Base-by-base conservation (phyloP, 2,329 filamentous ascomycete genomes). In the Xylaria sp. region DNA sequence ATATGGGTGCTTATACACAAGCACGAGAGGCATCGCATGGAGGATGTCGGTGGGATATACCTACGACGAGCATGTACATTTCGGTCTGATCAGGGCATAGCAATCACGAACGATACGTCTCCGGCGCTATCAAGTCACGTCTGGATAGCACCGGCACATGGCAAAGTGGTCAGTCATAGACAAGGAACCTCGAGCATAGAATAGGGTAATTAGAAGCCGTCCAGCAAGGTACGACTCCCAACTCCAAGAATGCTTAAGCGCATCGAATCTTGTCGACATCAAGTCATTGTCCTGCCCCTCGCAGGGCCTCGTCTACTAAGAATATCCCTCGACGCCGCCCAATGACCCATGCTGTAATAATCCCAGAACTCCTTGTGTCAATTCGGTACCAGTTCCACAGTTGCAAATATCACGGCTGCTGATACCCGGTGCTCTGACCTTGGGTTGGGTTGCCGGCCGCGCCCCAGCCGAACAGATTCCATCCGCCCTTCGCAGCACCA, bases 401-500 rank as follows among this genome's bases (percentile, higher is more conserved):
- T n/a, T 7, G 17, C 24, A 19, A n/a, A 17, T 9, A 7, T 50
- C 36, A 71, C 27, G 64, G 73, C 61, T 73, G 68, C 69, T 76
- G 59, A 54, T 76, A 71, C 8, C 74, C 76, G 1, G 75, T 73
- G 68, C 74, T 75, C 47, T 70, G 73, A 11, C 73, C 75, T 34
- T 62, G 65, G 5, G 21, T 42, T 17, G 50, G 60, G 24, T 56
- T 56, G 8, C 63, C 67, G 4, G 69, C 50, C 1, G 71, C 70
- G 12, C 76, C 76, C 74, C 77, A 78, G 12, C 77, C 76, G 11
- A 77, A 66, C 21, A 78, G 70, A 45, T 70, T 74, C 76, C 76
- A 70, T 6, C 68, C 51, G 4, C 59, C 60, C 48, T 30, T 68
- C 21, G 61, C 61, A 30, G 50, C 57, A 11, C 64, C 62, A n/a